Percentiles rank a stretch among this genome's conserved stretches.
Evolutionary conservation across 2,329 filamentous ascomycete genomes (phyloP).

Genomic region (Thelonectria rubi): DNA sequence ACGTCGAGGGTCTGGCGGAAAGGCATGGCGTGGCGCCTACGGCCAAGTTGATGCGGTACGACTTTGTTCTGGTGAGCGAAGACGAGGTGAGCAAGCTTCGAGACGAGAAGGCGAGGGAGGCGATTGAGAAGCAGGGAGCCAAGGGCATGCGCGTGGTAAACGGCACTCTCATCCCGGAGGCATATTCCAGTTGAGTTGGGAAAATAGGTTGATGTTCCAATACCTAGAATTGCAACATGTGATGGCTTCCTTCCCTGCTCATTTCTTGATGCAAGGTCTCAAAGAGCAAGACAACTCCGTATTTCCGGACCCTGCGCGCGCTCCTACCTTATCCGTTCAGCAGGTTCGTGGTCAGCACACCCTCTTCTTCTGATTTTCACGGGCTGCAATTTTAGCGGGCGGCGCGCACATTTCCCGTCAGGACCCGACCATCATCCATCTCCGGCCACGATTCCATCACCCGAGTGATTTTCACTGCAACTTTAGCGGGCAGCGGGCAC

Average conservation of each 20-base stretch:
- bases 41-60: conserved; percentile 17
- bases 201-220: too few species aligned
- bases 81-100: conserved; percentile 22
- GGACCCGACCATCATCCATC: too few species aligned
- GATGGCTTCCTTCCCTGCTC: neutral
- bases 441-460: too few species aligned
- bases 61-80: conserved; percentile 26
- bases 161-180: conserved; percentile 11
- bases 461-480: neutral
- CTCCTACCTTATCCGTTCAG: too few species aligned
- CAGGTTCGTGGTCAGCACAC: too few species aligned
- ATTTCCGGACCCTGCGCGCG: too few species aligned
- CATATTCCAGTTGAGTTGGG: neutral
- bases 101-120: conserved; percentile 24
- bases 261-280: too few species aligned
- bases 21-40: conserved; percentile 17
- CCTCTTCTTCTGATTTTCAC: too few species aligned
- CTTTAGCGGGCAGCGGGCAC: neutral
- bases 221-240: neutral
- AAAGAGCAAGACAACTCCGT: neutral
- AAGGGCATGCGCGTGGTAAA: conserved; percentile 19
- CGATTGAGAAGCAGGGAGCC: conserved; percentile 23
- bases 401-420: too few species aligned
- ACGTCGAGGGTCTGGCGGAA: conserved; percentile 14
- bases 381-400: too few species aligned